phyloP scores from a whole-genome alignment of 2,329 filamentous ascomycete species.

The Fusarium haematococcum region DNA sequence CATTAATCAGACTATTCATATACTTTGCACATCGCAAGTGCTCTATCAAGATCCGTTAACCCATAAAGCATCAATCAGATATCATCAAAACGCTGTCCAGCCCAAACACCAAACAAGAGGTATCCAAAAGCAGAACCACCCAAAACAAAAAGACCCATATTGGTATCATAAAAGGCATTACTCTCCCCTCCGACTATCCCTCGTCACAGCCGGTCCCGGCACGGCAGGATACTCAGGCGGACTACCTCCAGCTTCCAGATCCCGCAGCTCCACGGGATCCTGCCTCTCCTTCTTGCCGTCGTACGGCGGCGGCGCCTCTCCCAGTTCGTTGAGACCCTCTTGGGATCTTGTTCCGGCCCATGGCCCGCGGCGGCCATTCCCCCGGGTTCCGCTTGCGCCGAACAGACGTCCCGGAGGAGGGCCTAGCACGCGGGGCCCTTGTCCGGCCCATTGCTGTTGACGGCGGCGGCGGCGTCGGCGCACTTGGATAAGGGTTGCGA shows the following conservation, averaged over 20 bases:
- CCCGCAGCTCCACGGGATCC: slow-evolving; percentile 38
- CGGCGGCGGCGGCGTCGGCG: slow-evolving; percentile 51
- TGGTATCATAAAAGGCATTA: not conserved
- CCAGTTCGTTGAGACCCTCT: slow-evolving; percentile 73
- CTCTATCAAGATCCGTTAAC: not conserved
- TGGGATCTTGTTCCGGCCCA: slow-evolving; percentile 44
- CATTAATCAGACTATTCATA: not conserved
- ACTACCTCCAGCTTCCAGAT: slow-evolving; percentile 42
- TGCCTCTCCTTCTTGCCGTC: slow-evolving; percentile 48
- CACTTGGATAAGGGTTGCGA: slow-evolving; percentile 57
- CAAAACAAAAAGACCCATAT: not conserved
- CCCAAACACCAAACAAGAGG: slow-evolving; percentile 5
- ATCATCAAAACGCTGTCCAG: not conserved
- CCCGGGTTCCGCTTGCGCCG: slow-evolving; percentile 11
- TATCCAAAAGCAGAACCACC: not conserved
- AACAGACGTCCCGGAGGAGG: slow-evolving; percentile 38
- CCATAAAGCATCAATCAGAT: not conserved
- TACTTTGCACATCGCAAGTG: not conserved
- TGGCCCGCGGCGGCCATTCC: slow-evolving; percentile 41
- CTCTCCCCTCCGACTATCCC: slow-evolving; percentile 32
- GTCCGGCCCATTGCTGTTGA: slow-evolving; percentile 24
- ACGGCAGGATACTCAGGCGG: slow-evolving; percentile 47
- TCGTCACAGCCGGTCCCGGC: slow-evolving; percentile 40
- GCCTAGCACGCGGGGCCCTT: slow-evolving; percentile 15
- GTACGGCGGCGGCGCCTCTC: slow-evolving; percentile 75